These are phyloP conservation scores for Ustilago lituana DNA, from an alignment of 1,284 basidiomycete genomes.

Conservation along the genomic window DNA sequence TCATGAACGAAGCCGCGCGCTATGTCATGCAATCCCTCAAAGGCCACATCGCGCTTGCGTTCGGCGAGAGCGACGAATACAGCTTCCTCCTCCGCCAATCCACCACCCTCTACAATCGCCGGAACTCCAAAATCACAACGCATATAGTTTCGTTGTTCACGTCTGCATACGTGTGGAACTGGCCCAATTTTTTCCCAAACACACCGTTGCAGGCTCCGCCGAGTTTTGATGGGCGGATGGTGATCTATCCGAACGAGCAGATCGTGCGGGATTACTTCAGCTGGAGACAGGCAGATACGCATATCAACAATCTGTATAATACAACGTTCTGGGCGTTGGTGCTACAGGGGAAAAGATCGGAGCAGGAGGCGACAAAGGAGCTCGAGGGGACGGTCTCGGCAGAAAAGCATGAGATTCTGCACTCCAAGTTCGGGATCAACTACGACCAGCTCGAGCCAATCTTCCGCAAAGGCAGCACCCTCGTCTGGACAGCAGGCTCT, in stretches of 20 bases:
- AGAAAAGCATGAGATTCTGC: slow-evolving; percentile 91
- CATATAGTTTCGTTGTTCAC: slow-evolving; percentile 91
- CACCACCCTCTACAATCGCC: slow-evolving; percentile 82
- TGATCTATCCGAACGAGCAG: slow-evolving; percentile 80
- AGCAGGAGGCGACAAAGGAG: slow-evolving; percentile 80
- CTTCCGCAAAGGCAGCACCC: slow-evolving; percentile 85
- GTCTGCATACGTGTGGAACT: slow-evolving; percentile 87
- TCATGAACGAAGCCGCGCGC: slow-evolving; percentile 92
- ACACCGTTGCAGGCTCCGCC: slow-evolving; percentile 79
- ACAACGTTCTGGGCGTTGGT: slow-evolving; percentile 95
- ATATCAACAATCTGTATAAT: slow-evolving; percentile 98
- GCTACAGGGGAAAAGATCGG: slow-evolving; percentile 78
- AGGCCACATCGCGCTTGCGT: slow-evolving; percentile 71
- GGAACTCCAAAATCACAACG: slow-evolving; percentile 83
- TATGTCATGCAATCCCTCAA: slow-evolving; percentile 74
- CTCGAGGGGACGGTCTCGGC: slow-evolving; percentile 83
- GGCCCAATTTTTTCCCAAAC: slow-evolving; percentile 81
- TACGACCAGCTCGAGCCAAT: slow-evolving; percentile 81
- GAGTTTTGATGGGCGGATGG: slow-evolving; percentile 85
- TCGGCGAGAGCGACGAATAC: slow-evolving; percentile 97
- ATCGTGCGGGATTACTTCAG: slow-evolving; percentile 90
- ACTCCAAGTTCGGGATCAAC: slow-evolving; percentile 82
- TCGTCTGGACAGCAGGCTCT: slow-evolving; percentile 73
- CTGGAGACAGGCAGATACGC: slow-evolving; percentile 95
- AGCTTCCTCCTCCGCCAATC: slow-evolving; percentile 86